These are phyloP conservation scores for Exophiala alcalophila DNA, from an alignment of 2,329 filamentous ascomycete species.

Conservation along the genomic window DNA sequence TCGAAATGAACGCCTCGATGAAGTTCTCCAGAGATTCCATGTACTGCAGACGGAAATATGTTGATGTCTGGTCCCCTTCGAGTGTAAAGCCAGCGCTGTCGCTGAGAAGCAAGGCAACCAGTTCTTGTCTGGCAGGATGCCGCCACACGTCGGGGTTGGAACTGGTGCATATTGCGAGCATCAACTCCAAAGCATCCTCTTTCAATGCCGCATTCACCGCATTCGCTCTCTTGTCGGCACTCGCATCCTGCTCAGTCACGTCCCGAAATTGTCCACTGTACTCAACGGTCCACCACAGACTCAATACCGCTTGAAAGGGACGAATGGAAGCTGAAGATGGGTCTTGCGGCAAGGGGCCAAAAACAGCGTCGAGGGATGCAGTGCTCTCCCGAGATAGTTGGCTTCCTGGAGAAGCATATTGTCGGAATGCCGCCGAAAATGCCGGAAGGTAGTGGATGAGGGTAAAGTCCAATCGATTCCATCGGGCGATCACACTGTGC, in stretches of 20 bases:
- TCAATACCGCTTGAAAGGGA: conserved; percentile 74
- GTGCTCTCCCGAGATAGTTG: conserved; percentile 20
- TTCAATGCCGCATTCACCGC: conserved; percentile 74
- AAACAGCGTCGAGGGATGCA: conserved; percentile 56
- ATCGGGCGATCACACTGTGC: conserved; percentile 61
- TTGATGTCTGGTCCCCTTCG: conserved; percentile 64
- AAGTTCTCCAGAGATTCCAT: conserved; percentile 84
- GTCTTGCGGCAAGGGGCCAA: conserved; percentile 42
- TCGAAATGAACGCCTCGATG: conserved; percentile 87
- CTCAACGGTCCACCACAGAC: conserved; percentile 85
- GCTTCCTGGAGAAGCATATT: conserved; percentile 62
- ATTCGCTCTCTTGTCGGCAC: conserved; percentile 60
- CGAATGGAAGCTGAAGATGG: conserved; percentile 47
- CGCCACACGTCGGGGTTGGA: conserved; percentile 79
- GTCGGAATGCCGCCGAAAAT: conserved; percentile 70
- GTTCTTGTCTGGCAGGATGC: conserved; percentile 76
- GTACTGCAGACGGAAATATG: conserved; percentile 67
- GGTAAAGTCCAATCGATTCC: conserved; percentile 69
- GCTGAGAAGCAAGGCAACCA: conserved; percentile 78
- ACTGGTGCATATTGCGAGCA: conserved; percentile 79
- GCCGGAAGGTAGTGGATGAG: conserved; percentile 79
- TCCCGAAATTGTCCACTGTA: conserved; percentile 89
- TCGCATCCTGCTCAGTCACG: conserved; percentile 55
- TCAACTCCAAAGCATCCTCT: conserved; percentile 88
- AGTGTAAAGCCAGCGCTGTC: conserved; percentile 68